Evolutionary conservation across 352 stramenopile genomes (phyloP).

Genomic region (Phytophthora pseudosyringae): DNA sequence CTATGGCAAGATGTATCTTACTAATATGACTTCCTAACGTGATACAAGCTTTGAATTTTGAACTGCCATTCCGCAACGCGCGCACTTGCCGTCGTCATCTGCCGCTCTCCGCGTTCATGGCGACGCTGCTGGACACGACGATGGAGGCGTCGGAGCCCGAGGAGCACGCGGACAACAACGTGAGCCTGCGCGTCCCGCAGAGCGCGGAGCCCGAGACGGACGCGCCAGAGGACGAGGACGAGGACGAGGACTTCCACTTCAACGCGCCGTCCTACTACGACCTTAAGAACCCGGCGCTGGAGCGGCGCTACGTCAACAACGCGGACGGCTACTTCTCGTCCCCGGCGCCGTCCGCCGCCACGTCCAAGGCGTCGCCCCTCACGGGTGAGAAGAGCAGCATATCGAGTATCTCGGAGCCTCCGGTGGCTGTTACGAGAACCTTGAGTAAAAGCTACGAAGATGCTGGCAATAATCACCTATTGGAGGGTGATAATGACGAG

Average conservation of each 20-base stretch:
- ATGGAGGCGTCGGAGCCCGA: constrained; percentile 46
- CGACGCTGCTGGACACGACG: constrained; percentile 46
- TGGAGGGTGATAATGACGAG: constrained; percentile 41
- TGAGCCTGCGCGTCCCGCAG: constrained; percentile 27
- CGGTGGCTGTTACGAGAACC: background rate
- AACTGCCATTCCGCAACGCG: constrained; percentile 16
- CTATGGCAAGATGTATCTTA: background rate
- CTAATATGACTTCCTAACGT: background rate
- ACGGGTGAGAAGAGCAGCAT: constrained; percentile 6
- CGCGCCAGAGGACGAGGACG: constrained; percentile 35
- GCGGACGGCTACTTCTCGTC: constrained; percentile 84
- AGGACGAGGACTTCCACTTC: constrained; percentile 80
- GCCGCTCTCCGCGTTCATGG: constrained; percentile 14
- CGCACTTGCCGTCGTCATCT: background rate
- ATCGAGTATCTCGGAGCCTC: constrained; percentile 8
- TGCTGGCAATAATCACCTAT: constrained; percentile 14
- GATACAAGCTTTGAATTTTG: constrained; percentile 35
- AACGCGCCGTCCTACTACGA: constrained; percentile 87
- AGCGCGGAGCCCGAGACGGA: constrained; percentile 35
- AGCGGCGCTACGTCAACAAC: constrained; percentile 86
- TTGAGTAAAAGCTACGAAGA: constrained; percentile 13
- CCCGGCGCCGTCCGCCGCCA: constrained; percentile 23
- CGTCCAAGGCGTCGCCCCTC: constrained; percentile 18
- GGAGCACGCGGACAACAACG: constrained; percentile 11
- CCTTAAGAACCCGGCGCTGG: constrained; percentile 71